Percentiles rank a stretch among this genome's conserved stretches.
Evolutionary conservation across 1,284 basidiomycete genomes (phyloP).

Genomic region (Ustilago esculenta): DNA sequence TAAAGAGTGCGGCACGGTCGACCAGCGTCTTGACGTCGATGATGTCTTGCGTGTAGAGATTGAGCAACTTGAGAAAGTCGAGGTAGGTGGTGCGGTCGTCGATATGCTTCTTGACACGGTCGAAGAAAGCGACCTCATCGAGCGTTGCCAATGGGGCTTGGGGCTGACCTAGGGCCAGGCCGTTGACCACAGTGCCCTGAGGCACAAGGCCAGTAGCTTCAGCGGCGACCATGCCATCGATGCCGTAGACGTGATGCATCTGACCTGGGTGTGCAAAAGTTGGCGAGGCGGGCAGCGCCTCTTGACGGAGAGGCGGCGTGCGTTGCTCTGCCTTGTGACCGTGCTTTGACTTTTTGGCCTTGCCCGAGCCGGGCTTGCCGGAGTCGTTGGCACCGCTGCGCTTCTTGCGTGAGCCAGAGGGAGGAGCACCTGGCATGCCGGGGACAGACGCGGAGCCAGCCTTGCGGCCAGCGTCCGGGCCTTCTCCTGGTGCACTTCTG

Average conservation of each 20-base stretch:
- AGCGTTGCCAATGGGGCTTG: conserved; percentile 72
- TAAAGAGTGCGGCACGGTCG: conserved; percentile 86
- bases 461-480: conserved; percentile 70
- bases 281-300: conserved; percentile 38
- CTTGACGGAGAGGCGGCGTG: conserved; percentile 44
- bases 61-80: conserved; percentile 94
- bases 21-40: conserved; percentile 85
- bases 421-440: conserved; percentile 34
- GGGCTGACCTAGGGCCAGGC: conserved; percentile 50
- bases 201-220: conserved; percentile 51
- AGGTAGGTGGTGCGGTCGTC: conserved; percentile 88
- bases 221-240: conserved; percentile 57
- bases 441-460: conserved; percentile 74
- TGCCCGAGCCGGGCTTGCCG: conserved; percentile 37
- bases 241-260: conserved; percentile 52
- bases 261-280: conserved; percentile 41
- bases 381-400: conserved; percentile 50
- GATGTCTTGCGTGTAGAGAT: conserved; percentile 90
- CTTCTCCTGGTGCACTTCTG: conserved; percentile 58
- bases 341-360: conserved; percentile 63
- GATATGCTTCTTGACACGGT: conserved; percentile 85
- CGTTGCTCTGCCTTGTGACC: conserved; percentile 53
- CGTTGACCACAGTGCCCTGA: conserved; percentile 41
- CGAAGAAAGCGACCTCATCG: conserved; percentile 93
- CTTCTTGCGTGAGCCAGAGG: conserved; percentile 50